Percentiles rank a stretch among this genome's conserved stretches.
phyloP scores from a whole-genome alignment of 768 basidiomycete genomes.

The Boletus sensibilis region DNA sequence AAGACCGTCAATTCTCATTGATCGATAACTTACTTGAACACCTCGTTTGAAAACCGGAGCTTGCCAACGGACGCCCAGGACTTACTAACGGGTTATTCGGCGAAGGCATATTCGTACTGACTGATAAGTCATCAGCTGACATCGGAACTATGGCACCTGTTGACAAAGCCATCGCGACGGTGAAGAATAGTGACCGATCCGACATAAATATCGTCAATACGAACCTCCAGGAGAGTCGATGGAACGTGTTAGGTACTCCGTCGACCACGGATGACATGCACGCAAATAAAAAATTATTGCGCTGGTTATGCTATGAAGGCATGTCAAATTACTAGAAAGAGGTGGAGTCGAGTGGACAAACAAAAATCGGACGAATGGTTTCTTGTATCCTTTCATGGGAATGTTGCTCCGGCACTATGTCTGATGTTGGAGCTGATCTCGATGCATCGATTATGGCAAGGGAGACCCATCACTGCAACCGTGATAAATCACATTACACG shows the following conservation, averaged over 20 bases:
- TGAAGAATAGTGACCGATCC: neutral
- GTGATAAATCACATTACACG: conserved; percentile 8
- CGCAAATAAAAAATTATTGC: neutral
- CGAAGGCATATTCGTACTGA: neutral
- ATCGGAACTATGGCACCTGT: conserved; percentile 1
- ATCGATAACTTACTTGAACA: conserved; percentile 15
- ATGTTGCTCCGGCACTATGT: neutral
- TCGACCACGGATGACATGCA: conserved; percentile 4
- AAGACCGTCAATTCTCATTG: neutral
- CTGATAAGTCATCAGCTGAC: conserved; percentile 1
- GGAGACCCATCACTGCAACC: neutral
- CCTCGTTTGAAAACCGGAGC: conserved; percentile 23
- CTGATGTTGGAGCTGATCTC: conserved; percentile 3
- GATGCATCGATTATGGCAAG: conserved; percentile 3
- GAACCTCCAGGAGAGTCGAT: neutral
- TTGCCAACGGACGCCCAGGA: conserved; percentile 5
- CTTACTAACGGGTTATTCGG: neutral
- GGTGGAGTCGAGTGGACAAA: neutral
- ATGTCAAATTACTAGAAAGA: neutral
- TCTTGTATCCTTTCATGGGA: neutral
- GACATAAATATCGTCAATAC: neutral
- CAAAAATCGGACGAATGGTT: neutral
- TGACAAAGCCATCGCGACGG: neutral
- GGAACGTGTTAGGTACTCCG: neutral
- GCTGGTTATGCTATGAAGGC: neutral